phyloP scores from a whole-genome alignment of 1,139 yeast species.

The Kodamaea sp. region DNA sequence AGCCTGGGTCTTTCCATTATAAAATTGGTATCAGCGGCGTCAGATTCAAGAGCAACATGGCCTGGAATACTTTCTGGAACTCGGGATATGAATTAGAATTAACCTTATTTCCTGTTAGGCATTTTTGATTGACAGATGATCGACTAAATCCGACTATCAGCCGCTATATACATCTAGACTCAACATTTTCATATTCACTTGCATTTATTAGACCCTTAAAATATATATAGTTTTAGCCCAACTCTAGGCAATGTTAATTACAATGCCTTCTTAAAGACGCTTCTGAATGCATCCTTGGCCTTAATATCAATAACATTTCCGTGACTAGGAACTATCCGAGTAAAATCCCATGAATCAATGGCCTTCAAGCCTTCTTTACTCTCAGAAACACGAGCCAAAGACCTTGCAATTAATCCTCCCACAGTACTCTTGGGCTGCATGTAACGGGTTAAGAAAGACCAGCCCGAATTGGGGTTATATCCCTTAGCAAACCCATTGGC shows the following conservation, averaged over 20 bases:
- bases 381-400: constrained; percentile 19
- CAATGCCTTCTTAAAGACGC: constrained; percentile 14
- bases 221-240: too few species aligned
- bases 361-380: constrained; percentile 19
- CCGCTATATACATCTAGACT: too few species aligned
- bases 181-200: too few species aligned
- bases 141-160: background rate
- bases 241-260: too few species aligned
- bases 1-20: too few species aligned
- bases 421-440: constrained; percentile 23
- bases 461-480: constrained; percentile 23
- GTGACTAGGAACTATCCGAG: constrained; percentile 25
- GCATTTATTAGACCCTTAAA: too few species aligned
- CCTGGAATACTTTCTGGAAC: too few species aligned
- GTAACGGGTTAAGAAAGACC: constrained; percentile 22
- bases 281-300: constrained; percentile 21
- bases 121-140: too few species aligned
- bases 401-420: constrained; percentile 30
- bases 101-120: too few species aligned
- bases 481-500: constrained; percentile 20
- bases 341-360: constrained; percentile 24
- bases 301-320: constrained; percentile 23
- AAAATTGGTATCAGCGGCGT: too few species aligned
- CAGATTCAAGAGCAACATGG: too few species aligned
- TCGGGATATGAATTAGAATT: too few species aligned